phyloP scores from a whole-genome alignment of 176 grass and related monocot species.

The Oryza nivara region DNA sequence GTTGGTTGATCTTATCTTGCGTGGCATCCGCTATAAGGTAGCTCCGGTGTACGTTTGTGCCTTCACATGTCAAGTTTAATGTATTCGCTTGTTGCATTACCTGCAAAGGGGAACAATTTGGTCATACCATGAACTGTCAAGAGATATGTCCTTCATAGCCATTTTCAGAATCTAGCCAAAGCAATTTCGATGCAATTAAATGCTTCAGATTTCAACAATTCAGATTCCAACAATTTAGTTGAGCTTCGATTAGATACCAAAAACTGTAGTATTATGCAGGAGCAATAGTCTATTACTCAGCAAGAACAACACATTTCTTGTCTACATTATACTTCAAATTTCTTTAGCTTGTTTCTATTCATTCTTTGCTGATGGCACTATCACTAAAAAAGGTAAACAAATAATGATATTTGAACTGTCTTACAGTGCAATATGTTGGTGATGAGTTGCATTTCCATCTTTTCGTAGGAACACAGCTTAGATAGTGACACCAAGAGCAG shows the following conservation, averaged over 20 bases:
- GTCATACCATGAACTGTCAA: neutral
- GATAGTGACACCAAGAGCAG: conserved; percentile 88
- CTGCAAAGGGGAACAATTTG: conserved; percentile 44
- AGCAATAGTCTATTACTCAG: neutral
- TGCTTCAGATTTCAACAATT: neutral
- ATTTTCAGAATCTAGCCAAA: neutral
- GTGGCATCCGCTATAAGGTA: conserved; percentile 51
- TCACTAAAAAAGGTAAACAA: neutral
- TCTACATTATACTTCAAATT: neutral
- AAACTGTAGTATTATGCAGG: neutral
- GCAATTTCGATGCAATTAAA: neutral
- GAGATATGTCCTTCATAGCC: too few relatives aligned
- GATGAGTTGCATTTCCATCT: conserved; percentile 63
- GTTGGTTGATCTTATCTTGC: conserved; percentile 43
- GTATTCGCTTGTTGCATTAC: conserved; percentile 32
- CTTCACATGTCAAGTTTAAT: conserved; percentile 53
- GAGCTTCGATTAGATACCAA: neutral
- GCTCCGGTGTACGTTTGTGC: conserved; percentile 36
- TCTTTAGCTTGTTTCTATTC: conserved; percentile 2
- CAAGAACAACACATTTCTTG: neutral
- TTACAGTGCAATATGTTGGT: conserved; percentile 52
- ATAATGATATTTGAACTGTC: neutral
- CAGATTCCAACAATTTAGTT: neutral
- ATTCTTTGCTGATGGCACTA: neutral
- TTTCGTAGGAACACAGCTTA: conserved; percentile 72